Evolutionary conservation across 176 grass and related monocot species (phyloP), one percentile per base, ranked within the genome.

Genomic region (Neostapfia colusana): DNA sequence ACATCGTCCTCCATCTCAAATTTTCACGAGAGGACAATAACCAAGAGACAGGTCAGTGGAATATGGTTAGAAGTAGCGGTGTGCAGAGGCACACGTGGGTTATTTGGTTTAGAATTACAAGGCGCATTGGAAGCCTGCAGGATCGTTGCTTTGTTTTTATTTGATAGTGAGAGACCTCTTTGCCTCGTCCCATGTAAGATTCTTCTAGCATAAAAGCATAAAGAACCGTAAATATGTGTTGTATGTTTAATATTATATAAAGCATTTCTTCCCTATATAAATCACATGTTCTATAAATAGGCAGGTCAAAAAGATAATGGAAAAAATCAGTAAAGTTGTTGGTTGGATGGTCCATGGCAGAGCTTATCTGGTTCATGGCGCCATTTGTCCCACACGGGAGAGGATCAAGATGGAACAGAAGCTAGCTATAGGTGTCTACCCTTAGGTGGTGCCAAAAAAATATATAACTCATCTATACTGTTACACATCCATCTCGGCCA

Each of bases 41-140:
- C 20, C 10, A 53, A 77, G 65, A 39, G 21, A 77, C 58, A 24
- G 40, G 58, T 41, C 39, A 49, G 40, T 54, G 67, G 40, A 15
- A 70, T 50, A 70, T 92, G 90, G 90, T 14, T 62, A 25, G 28
- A 81, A 79, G 18, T 56, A 69, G 83, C 84, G 90, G 83, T 89
- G 80, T 6, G 43, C 74, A 86, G 70, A 70, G 36, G 74, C 46
- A 42, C 74, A 78, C 62, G 61, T 78, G 67, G 44, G 84, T 77
- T 77, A 70, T 75, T 82, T 68, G 41, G 71, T 86, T 92, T 88
- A 79, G 86, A 83, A 81, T 76, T 79, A 80, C 80, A 86, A 88
- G 83, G 60, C 37, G 57, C 84, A 82, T 89, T 81, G 90, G 90
- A 69, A 73, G 54, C 54, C 42, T 72, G 67, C 67, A 60, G 13